A percentile compares a stretch with the other conserved stretches of the same genome.
Conservation (phyloP, 2,329 filamentous ascomycete genomes). For the Emergomyces orientalis region DNA sequence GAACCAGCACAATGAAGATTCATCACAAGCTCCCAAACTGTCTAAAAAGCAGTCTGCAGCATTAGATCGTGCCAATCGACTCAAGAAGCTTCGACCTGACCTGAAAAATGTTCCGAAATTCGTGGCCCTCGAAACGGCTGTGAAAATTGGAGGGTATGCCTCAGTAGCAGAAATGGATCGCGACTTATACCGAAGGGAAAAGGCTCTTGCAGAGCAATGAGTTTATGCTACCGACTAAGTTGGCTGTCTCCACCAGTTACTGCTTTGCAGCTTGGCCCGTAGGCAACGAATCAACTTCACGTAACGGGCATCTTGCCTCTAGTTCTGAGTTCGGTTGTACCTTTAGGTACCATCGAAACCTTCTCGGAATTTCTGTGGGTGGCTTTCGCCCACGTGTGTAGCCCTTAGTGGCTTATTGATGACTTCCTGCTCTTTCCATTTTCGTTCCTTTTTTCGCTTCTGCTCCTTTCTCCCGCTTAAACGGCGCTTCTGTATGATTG, state of each 20-base stretch:
- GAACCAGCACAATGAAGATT: slow-evolving; percentile 12
- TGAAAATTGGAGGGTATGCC: slow-evolving; percentile 26
- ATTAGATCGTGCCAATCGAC: slow-evolving; percentile 24
- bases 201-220: neutral
- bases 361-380: neutral
- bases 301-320: neutral
- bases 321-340: neutral
- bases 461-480: neutral
- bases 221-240: neutral
- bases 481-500: slow-evolving; percentile 6
- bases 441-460: neutral
- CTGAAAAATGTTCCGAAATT: slow-evolving; percentile 21
- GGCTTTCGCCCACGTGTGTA: neutral
- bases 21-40: slow-evolving; percentile 16
- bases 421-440: neutral
- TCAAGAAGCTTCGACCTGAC: slow-evolving; percentile 26
- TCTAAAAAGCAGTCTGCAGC: slow-evolving; percentile 23
- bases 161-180: slow-evolving; percentile 26
- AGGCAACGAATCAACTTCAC: neutral
- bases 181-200: slow-evolving; percentile 19
- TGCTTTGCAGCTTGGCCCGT: neutral
- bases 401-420: neutral
- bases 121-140: slow-evolving; percentile 23
- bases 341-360: neutral
- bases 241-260: neutral